These are phyloP conservation scores for Uncinocarpus reesii DNA, from an alignment of 2,329 filamentous ascomycete species.

Conservation along the genomic window DNA sequence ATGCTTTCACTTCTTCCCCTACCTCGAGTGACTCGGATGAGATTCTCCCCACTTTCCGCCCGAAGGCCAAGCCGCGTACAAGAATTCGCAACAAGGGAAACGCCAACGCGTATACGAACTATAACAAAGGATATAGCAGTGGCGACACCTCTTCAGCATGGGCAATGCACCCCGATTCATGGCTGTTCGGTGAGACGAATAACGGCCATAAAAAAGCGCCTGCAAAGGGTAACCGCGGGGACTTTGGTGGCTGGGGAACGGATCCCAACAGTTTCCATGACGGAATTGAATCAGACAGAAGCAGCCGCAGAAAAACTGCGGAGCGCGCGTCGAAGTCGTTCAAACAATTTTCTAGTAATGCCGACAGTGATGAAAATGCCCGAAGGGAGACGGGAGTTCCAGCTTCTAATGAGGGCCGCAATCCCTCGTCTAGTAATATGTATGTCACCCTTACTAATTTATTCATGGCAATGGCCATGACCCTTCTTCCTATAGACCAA, in stretches of 20 bases:
- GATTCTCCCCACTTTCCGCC: conserved; percentile 25
- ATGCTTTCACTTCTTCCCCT: conserved; percentile 28
- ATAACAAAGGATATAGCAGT: conserved; percentile 20
- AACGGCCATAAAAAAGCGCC: conserved; percentile 12
- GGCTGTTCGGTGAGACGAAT: conserved; percentile 18
- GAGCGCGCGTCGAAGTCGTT: conserved; percentile 1
- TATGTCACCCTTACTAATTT: conserved; percentile 13
- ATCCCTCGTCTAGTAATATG: conserved; percentile 13
- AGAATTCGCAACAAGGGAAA: conserved; percentile 25
- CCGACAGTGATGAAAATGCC: neutral
- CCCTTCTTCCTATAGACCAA: conserved; percentile 21
- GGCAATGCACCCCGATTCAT: conserved; percentile 15
- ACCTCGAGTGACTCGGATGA: conserved; percentile 34
- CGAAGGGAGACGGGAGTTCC: neutral
- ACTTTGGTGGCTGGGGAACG: conserved; percentile 21
- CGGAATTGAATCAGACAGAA: conserved; percentile 27
- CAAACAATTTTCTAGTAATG: neutral
- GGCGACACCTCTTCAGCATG: conserved; percentile 26
- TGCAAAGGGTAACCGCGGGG: conserved; percentile 4
- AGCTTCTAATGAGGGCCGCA: neutral
- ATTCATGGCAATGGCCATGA: conserved; percentile 15
- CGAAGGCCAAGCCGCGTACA: conserved; percentile 35
- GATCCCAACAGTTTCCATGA: conserved; percentile 21
- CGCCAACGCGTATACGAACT: conserved; percentile 22
- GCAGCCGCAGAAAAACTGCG: neutral